A percentile compares a stretch with the other conserved stretches of the same genome.
These are phyloP conservation scores for Cladochytrium replicatum DNA, from an alignment of 192 early-diverging fungal genomes.

Conservation along the genomic window DNA sequence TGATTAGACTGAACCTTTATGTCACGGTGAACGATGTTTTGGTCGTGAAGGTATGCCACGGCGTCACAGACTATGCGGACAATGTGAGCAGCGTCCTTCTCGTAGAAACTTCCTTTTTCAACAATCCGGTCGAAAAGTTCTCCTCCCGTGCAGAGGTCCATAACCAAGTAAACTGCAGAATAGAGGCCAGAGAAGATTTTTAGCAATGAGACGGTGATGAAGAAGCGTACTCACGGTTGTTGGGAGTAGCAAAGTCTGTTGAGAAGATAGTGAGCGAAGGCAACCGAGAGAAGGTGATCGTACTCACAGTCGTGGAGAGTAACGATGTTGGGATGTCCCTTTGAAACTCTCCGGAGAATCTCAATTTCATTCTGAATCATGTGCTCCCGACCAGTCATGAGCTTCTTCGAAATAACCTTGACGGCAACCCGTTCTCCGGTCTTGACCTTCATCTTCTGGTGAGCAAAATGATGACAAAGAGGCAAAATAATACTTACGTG, in stretches of 20 bases:
- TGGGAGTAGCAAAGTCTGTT: constrained; percentile 43
- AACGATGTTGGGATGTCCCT: constrained; percentile 81
- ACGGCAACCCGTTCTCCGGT: constrained; percentile 72
- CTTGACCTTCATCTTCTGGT: constrained; percentile 39
- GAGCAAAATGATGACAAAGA: background rate
- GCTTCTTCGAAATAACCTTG: constrained; percentile 85
- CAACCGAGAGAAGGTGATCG: no score
- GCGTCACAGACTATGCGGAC: constrained; percentile 65
- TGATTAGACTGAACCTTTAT: no score
- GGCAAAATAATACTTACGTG: constrained; percentile 12
- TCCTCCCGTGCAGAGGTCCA: constrained; percentile 60
- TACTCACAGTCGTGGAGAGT: constrained; percentile 71
- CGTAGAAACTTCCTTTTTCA: constrained; percentile 68
- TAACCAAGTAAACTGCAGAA: constrained; percentile 31
- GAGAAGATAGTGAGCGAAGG: no score
- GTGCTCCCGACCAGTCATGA: constrained; percentile 67
- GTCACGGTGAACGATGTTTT: constrained; percentile 73
- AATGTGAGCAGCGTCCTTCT: constrained; percentile 67
- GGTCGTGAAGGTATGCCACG: constrained; percentile 73
- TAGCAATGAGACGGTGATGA: no score
- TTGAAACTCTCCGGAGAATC: constrained; percentile 63
- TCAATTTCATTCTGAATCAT: constrained; percentile 91
- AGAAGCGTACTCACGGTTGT: constrained; percentile 30
- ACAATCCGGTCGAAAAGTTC: constrained; percentile 81
- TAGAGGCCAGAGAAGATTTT: constrained; percentile 19